Conservation (phyloP, 2,329 filamentous ascomycete genomes). For the Neofusicoccum sp. region DNA sequence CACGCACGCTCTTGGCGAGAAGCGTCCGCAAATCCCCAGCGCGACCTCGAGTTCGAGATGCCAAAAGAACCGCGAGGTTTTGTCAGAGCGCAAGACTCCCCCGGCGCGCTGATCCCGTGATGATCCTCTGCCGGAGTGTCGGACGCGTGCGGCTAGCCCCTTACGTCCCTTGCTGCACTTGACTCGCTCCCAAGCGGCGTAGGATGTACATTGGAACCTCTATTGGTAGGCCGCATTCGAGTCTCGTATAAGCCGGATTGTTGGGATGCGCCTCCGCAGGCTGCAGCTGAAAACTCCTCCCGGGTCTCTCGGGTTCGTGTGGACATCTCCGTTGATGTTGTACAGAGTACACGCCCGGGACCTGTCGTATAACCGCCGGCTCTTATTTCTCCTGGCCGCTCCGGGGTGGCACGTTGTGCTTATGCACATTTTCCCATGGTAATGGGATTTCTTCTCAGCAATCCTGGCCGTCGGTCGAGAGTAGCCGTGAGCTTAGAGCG, state of each 20-base stretch:
- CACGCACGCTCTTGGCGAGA: neutral
- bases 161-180: neutral
- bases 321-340: neutral
- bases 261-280: neutral
- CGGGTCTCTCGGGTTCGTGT: neutral
- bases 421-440: conserved; percentile 15
- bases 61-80: neutral
- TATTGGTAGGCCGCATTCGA: neutral
- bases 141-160: conserved; percentile 5
- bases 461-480: neutral
- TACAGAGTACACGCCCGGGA: neutral
- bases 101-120: neutral
- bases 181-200: neutral
- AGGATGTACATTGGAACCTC: neutral
- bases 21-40: neutral
- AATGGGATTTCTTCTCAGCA: neutral
- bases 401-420: conserved; percentile 11
- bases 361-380: neutral
- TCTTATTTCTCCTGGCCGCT: neutral
- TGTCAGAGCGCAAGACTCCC: conserved; percentile 5
- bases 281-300: neutral
- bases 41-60: neutral
- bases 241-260: neutral
- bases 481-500: neutral
- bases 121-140: neutral